Evolutionary conservation across 2,329 filamentous ascomycete genomes (phyloP), one percentile per base, ranked within the genome.

Genomic region (Graphilbum ipis-grandicollis): DNA sequence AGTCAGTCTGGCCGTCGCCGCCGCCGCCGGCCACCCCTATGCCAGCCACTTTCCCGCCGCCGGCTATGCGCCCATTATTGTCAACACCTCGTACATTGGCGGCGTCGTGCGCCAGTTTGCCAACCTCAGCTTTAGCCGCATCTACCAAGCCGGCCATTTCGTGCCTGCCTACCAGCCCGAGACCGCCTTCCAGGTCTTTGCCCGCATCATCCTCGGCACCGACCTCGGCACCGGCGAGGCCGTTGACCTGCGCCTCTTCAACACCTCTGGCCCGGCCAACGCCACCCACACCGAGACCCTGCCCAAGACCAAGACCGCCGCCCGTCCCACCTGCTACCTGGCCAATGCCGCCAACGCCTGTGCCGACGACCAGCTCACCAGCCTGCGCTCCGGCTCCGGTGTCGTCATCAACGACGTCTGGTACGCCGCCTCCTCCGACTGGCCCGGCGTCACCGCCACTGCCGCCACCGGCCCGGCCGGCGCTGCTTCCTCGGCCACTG

Each of bases 71-170:
- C 71, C 77, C 13, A 73, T 90, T 43, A 59, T 74, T 12, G 72
- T 81, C 30, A 80, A 83, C 49, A 65, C 63, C 19, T 63, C 66
- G 7, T 78, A 79, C 54, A 70, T 75, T 49, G 80, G 71, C 36
- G 83, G 82, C 17, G 68, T 71, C 39, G 80, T 83, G 0, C 69
- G 81, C 4, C 80, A 90, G 52, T 81, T 72, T 47, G 81, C 78
- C 10, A 86, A 86, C 46, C 65, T 80, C 37, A 73, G 67, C 14
- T 80, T 80, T 51, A 71, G 69, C 37, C 65, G 75, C 8, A 62
- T 80, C 34, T 79, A 75, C 50, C 68, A 79, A 47, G 64, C 74
- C 14, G 75, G 76, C 2, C 75, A 80, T 47, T 65, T 71, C 36
- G 66, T 75, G 1, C 63, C 71, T 0, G 67, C 63, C 37, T 72